These are phyloP conservation scores for Tricholoma matsutake DNA, from an alignment of 768 basidiomycete species.

Conservation along the genomic window DNA sequence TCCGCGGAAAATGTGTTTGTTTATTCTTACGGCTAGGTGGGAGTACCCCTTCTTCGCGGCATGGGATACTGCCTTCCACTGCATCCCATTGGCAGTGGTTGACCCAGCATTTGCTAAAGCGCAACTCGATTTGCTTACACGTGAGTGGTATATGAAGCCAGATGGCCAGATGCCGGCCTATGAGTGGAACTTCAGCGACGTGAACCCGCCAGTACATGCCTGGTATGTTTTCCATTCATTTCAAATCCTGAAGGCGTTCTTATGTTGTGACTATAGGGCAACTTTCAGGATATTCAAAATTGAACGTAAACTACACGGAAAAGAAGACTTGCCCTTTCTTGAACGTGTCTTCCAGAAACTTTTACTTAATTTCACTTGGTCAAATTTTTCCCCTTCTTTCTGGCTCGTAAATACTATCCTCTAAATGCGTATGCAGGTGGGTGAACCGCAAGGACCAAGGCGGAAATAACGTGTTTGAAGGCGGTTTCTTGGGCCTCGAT, in stretches of 20 bases:
- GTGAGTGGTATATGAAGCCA: slow-evolving; percentile 99
- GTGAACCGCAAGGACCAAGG: slow-evolving; percentile 96
- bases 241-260: not conserved
- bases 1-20: slow-evolving; percentile 5
- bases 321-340: slow-evolving; percentile 87
- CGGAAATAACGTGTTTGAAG: slow-evolving; percentile 96
- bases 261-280: slow-evolving; percentile 49
- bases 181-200: slow-evolving; percentile 99
- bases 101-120: slow-evolving; percentile 97
- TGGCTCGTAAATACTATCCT: not conserved
- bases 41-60: slow-evolving; percentile 99
- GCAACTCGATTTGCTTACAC: slow-evolving; percentile 91
- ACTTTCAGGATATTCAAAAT: slow-evolving; percentile 99
- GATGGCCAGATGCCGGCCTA: slow-evolving; percentile 99
- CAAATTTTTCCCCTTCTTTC: slow-evolving; percentile 12
- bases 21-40: slow-evolving; percentile 52
- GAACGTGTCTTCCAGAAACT: slow-evolving; percentile 99
- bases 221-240: slow-evolving; percentile 49
- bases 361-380: slow-evolving; percentile 96
- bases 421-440: slow-evolving; percentile 57
- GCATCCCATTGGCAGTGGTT: slow-evolving; percentile 94
- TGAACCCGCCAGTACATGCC: slow-evolving; percentile 98
- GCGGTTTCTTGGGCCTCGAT: slow-evolving; percentile 96
- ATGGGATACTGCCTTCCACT: slow-evolving; percentile 99
- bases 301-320: slow-evolving; percentile 91